These are phyloP conservation scores for Suillus ampliporus DNA, from an alignment of 768 basidiomycete genomes.

Conservation along the genomic window DNA sequence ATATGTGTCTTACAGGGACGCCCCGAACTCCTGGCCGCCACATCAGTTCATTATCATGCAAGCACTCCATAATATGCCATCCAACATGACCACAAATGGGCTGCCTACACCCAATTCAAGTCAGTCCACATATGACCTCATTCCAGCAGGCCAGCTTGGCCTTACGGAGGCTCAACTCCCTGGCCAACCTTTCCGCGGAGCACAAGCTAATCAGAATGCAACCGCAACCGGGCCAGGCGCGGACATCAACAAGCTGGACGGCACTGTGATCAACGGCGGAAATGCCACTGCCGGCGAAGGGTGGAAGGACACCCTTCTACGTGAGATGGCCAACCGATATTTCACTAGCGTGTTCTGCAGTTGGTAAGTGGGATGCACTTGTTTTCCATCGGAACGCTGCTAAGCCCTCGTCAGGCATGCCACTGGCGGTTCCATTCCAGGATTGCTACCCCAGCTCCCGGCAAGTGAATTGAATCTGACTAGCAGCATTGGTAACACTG, in stretches of 20 bases:
- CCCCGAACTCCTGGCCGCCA: conserved; percentile 90
- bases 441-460: conserved; percentile 71
- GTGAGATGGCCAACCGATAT: conserved; percentile 87
- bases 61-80: conserved; percentile 76
- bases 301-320: conserved; percentile 65
- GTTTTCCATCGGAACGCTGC: conserved; percentile 2
- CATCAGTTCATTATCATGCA: conserved; percentile 82
- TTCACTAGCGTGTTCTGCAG: conserved; percentile 84
- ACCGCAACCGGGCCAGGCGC: conserved; percentile 58
- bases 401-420: conserved; percentile 60
- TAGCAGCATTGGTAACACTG: conserved; percentile 66
- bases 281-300: conserved; percentile 64
- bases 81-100: conserved; percentile 64
- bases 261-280: conserved; percentile 71
- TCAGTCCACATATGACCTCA: conserved; percentile 66
- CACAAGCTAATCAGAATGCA: conserved; percentile 45
- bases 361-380: conserved; percentile 58
- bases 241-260: conserved; percentile 62
- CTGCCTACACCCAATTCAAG: conserved; percentile 57
- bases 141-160: conserved; percentile 84
- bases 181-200: conserved; percentile 58
- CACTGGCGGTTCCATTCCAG: conserved; percentile 85
- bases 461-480: conserved; percentile 73
- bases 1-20: conserved; percentile 55
- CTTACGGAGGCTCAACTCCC: conserved; percentile 74